Evolutionary conservation across 257 asterid genomes (phyloP), one percentile per base, ranked within the genome.

Genomic region (Solanum sejunctum): DNA sequence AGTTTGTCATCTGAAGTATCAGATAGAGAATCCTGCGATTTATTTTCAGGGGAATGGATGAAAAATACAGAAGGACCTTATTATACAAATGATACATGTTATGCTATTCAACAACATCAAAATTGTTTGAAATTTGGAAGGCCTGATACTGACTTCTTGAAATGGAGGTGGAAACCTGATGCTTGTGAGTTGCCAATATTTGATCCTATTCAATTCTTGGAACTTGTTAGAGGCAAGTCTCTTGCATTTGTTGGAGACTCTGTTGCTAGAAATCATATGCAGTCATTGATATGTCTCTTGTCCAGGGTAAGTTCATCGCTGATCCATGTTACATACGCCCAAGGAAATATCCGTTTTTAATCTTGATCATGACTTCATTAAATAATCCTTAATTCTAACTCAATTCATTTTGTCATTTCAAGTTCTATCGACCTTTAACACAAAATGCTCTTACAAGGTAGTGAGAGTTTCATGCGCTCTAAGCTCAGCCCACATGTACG

Each of bases 11-110:
- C 87, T 13, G 78, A 86, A 49, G 82, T 87, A 63, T 16, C 73
- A 10, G 91, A 84, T 63, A 84, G 26, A 5, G 91, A 58, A 32
- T 49, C 79, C 4, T 96, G 99, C 80, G 91, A 95, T 81, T 63
- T 96, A 69, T 96, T 93, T 86, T 56, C 93, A 0, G 99, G 99
- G 13, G 97, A 95, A 56, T 96, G 99, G 99, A 91, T 93, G 7
- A 90, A 91, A 1, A 87, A 96, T 79, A 92, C 92, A 0, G 94
- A 91, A 3, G 98, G 92, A 2, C 98, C 98, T 2, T 91, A 90
- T 73, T 96, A 96, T 82, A 93, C 98, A 18, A 94, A 94, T 84
- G 54, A 26, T 83, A 93, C 95, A 16, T 94, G 98, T 80, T 8
- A 79, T 32, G 94, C 93, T 8, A 93, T 94, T n/a, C 98, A 94